Conservation (phyloP, 2,329 filamentous ascomycete species). For the Emmonsiellopsis sp. region DNA sequence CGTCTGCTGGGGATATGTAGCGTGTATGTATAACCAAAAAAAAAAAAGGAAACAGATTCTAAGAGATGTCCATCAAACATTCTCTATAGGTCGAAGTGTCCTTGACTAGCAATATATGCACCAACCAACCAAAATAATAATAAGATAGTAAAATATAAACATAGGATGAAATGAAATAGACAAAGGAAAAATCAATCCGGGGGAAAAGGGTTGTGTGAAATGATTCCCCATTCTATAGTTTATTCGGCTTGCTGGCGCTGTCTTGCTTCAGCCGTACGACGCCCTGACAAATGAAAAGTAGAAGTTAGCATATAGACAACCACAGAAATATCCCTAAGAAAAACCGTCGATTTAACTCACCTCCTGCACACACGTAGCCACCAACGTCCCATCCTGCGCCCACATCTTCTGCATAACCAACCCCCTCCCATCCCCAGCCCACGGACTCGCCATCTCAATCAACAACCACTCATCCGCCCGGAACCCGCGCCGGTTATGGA, state of each 20-base stretch:
- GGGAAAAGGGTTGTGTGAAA: too few relatives aligned
- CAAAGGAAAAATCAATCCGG: not conserved
- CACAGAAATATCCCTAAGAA: not conserved
- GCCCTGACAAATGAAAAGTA: slow-evolving; percentile 22
- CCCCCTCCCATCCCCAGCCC: slow-evolving; percentile 43
- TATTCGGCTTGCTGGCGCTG: slow-evolving; percentile 10
- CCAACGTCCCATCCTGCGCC: slow-evolving; percentile 38
- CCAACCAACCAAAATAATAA: not conserved
- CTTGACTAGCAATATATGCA: not conserved
- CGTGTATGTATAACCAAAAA: not conserved
- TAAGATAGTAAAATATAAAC: not conserved
- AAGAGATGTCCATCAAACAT: not conserved
- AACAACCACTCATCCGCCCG: slow-evolving; percentile 44
- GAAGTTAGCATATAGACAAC: not conserved
- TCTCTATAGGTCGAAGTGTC: not conserved
- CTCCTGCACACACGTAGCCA: slow-evolving; percentile 44
- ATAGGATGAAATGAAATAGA: not conserved
- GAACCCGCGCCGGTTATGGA: slow-evolving; percentile 41
- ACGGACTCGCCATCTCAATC: slow-evolving; percentile 42
- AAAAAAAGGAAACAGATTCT: not conserved
- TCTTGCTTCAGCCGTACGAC: slow-evolving; percentile 40
- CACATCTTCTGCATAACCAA: slow-evolving; percentile 42
- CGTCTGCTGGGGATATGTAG: not conserved
- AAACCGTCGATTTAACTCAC: slow-evolving; percentile 28
- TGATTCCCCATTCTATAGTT: not conserved